These are phyloP conservation scores for Geopyxis carbonaria DNA, from an alignment of 495 filamentous ascomycete genomes.

Conservation along the genomic window DNA sequence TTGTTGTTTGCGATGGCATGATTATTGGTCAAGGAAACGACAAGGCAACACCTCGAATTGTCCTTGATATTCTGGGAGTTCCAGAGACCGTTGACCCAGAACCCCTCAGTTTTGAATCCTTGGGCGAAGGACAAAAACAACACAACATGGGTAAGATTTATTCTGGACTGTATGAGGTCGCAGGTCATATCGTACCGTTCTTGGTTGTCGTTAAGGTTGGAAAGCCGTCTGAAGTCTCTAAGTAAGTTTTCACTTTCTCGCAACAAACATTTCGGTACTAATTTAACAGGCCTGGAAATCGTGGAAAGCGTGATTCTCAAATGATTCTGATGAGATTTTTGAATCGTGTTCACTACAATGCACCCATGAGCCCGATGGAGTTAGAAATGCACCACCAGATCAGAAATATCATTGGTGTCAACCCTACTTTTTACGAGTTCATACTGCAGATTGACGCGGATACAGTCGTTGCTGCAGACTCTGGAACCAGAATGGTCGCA, in stretches of 20 bases:
- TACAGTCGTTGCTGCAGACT: slow-evolving; percentile 81
- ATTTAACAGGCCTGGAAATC: slow-evolving; percentile 80
- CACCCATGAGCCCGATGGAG: slow-evolving; percentile 89
- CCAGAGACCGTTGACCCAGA: slow-evolving; percentile 89
- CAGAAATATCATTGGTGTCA: slow-evolving; percentile 95
- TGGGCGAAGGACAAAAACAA: slow-evolving; percentile 90
- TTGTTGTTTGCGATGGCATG: slow-evolving; percentile 96
- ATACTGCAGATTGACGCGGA: slow-evolving; percentile 95
- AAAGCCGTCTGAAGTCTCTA: slow-evolving; percentile 90
- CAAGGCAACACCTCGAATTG: slow-evolving; percentile 83
- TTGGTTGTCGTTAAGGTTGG: slow-evolving; percentile 93
- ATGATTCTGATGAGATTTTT: slow-evolving; percentile 97
- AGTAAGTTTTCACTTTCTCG: too few relatives aligned
- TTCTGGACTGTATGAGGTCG: slow-evolving; percentile 91
- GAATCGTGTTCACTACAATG: slow-evolving; percentile 92
- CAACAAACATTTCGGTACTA: too few relatives aligned
- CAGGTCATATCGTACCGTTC: slow-evolving; percentile 96
- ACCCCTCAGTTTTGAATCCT: slow-evolving; percentile 87
- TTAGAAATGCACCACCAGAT: slow-evolving; percentile 99
- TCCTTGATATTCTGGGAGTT: slow-evolving; percentile 91
- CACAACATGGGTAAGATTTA: slow-evolving; percentile 99
- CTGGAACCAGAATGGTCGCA: slow-evolving; percentile 81
- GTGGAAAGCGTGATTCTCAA: slow-evolving; percentile 98
- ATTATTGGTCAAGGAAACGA: slow-evolving; percentile 99
- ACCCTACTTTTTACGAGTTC: slow-evolving; percentile 96